Base-by-base conservation (phyloP, 2,329 filamentous ascomycete species). In the Cladophialophora bantiana region DNA sequence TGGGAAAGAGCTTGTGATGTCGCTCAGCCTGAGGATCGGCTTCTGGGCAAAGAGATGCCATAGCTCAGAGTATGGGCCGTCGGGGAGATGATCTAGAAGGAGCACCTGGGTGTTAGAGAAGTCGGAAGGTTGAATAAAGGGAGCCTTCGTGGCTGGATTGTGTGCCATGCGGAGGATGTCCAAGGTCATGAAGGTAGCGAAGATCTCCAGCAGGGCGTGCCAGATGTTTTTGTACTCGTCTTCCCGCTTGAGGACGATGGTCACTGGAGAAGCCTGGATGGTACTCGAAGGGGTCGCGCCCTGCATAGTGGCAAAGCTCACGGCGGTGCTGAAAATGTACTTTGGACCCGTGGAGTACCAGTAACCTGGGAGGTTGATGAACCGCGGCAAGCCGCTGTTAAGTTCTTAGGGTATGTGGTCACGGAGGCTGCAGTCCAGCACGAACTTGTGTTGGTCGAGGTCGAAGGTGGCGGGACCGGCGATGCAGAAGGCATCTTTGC, bases 191-290 rank as follows among this genome's bases (percentile, higher is more conserved):
- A 42, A 42, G 40, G 40, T 42, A n/a, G 40, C 40, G 40, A 42
- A 42, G 40, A 42, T 42, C 40, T 42, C 40, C 40, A 42, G 10
- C 40, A 42, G 40, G 12, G 40, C 40, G 40, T 42, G 40, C 40
- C 40, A 42, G 40, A 42, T 42, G 40, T 42, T 42, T 42, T n/a
- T 42, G 40, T 42, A 42, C 40, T 42, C 40, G n/a, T 42, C 40
- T 42, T 42, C 40, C n/a, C 40, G 40, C 40, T 42, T 42, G 40
- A 42, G 40, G 12, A 42, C 40, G n/a, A 42, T 42, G 2, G 40
- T 42, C 40, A 12, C 10, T 42, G 40, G 3, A 4, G n/a, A 4
- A 42, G n/a, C n/a, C n/a, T 42, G 2, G 40, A n/a, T 12, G 3
- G 12, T 42, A 12, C n/a, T 42, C 12, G 40, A 4, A n/a, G 12